These are phyloP conservation scores for Fomitopsis serialis DNA, from an alignment of 768 basidiomycete genomes.

Conservation along the genomic window DNA sequence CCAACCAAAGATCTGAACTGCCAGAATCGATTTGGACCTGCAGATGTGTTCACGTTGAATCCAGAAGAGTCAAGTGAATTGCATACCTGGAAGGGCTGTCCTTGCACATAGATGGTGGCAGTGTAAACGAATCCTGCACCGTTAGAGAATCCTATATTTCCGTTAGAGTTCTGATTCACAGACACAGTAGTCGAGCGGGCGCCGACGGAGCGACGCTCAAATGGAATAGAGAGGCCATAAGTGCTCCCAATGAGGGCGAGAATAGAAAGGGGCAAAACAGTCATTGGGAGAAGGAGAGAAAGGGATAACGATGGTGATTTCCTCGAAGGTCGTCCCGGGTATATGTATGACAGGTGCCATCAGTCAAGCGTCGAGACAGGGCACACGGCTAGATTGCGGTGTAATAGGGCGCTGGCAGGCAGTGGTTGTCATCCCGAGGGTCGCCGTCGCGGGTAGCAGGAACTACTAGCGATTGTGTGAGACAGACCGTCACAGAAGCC, in stretches of 20 bases:
- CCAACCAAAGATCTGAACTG: slow-evolving; percentile 5
- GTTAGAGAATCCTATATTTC: slow-evolving; percentile 1
- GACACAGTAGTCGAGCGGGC: not conserved
- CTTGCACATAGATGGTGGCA: slow-evolving; percentile 2
- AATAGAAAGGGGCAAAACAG: not conserved
- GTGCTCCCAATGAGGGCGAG: not conserved
- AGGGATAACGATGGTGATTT: not conserved
- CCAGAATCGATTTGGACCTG: slow-evolving; percentile 5
- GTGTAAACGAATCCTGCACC: not conserved
- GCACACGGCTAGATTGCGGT: too few relatives aligned
- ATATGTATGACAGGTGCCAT: too few relatives aligned
- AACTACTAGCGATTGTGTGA: too few relatives aligned
- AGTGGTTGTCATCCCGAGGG: too few relatives aligned
- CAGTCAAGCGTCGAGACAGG: too few relatives aligned
- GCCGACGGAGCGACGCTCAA: not conserved
- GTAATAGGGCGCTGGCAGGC: too few relatives aligned
- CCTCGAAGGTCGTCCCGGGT: too few relatives aligned
- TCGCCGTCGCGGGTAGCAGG: too few relatives aligned
- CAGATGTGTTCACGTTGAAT: not conserved
- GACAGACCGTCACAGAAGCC: too few relatives aligned
- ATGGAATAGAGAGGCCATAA: not conserved
- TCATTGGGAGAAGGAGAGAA: not conserved
- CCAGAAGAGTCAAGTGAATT: not conserved
- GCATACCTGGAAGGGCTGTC: slow-evolving; percentile 2
- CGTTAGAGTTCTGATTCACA: not conserved